Evolutionary conservation across 805 yeast genomes (phyloP), one percentile per base, ranked within the genome.

Genomic region (Candida dajiaensis): DNA sequence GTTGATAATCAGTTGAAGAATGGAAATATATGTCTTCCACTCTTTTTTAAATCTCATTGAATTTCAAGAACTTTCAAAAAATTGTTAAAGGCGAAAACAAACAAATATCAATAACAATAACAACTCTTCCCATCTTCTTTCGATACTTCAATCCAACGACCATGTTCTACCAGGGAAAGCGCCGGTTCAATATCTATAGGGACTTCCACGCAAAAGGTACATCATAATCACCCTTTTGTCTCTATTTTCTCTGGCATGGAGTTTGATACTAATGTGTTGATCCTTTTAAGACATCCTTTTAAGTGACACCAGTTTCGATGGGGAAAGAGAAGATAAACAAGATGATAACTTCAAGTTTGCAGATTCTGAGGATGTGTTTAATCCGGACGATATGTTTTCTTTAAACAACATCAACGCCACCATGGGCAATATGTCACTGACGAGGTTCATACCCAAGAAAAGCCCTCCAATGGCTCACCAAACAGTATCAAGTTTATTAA

Each of bases 121-220:
- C n/a, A n/a, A n/a, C n/a, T n/a, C n/a, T n/a, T n/a, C n/a, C n/a
- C n/a, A n/a, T n/a, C n/a, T n/a, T n/a, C n/a, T n/a, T n/a, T n/a
- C n/a, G n/a, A n/a, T n/a, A n/a, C n/a, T n/a, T n/a, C n/a, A n/a
- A n/a, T n/a, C n/a, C n/a, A n/a, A n/a, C n/a, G n/a, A n/a, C 20
- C 35, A 54, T 56, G 56, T 45, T 50, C 13, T 53, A 56, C 46
- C 36, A 56, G 1, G 44, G 54, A 16, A 56, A 51, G 33, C 54
- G 50, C 23, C 48, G 52, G 10, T 53, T 59, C 45, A 45, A 42
- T 5, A 56, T 59, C n/a, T 59, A 52, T 50, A 55, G 45, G 29
- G 63, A 59, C 53, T 53, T 44, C 23, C 7, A n/a, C 33, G 50
- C 49, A 18, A 44, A 49, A 8, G 54, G 60, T 57, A 53, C 28